phyloP scores from a whole-genome alignment of 2,329 filamentous ascomycete species.

The Endothia cerciana region DNA sequence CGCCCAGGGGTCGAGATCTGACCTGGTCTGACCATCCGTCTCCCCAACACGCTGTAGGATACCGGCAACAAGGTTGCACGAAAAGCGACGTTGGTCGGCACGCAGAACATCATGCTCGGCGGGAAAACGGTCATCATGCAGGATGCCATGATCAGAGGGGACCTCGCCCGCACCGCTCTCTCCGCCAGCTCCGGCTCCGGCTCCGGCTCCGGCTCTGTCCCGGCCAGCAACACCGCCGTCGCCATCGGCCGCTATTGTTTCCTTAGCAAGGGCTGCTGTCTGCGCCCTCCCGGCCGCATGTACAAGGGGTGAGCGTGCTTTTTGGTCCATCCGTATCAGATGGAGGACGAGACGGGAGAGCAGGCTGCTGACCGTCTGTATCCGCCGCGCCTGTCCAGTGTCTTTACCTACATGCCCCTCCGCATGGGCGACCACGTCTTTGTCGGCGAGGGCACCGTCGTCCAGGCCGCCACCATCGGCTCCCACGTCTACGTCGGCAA shows the following conservation, averaged over 20 bases:
- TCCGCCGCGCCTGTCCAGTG: conserved; percentile 38
- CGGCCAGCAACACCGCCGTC: conserved; percentile 68
- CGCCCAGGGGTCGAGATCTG: neutral
- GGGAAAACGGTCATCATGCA: conserved; percentile 96
- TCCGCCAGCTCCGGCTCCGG: conserved; percentile 43
- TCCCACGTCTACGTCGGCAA: conserved; percentile 85
- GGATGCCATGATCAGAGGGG: conserved; percentile 91
- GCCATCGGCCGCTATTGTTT: conserved; percentile 92
- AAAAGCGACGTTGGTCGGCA: conserved; percentile 87
- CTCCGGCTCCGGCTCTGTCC: conserved; percentile 43
- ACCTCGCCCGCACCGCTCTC: conserved; percentile 68
- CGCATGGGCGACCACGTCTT: conserved; percentile 95
- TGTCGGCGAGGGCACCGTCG: conserved; percentile 72
- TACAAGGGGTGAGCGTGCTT: conserved; percentile 66
- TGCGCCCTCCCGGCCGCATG: conserved; percentile 82
- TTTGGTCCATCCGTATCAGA: neutral
- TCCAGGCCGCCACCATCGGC: conserved; percentile 83
- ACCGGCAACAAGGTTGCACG: conserved; percentile 98
- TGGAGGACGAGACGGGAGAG: neutral
- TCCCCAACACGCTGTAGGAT: conserved; percentile 60
- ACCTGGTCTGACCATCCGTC: neutral
- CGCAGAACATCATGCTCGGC: conserved; percentile 96
- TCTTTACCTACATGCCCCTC: conserved; percentile 82
- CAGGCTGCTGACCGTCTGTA: neutral
- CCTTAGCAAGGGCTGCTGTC: conserved; percentile 74